phyloP scores from a whole-genome alignment of 2,329 filamentous ascomycete species.

The Lecanicillium sp. region DNA sequence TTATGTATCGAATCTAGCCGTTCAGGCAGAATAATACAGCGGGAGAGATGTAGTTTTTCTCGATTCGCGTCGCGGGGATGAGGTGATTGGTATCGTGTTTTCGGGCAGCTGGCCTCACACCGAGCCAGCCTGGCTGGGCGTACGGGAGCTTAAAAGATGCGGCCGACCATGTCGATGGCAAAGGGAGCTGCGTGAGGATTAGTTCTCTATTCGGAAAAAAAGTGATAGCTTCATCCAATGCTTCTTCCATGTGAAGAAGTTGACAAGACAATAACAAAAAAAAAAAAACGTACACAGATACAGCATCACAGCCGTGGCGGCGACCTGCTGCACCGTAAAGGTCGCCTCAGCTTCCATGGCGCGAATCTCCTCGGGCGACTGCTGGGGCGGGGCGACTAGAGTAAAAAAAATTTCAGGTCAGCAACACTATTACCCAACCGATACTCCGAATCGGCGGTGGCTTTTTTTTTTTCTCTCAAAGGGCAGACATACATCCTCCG shows the following conservation, averaged over 20 bases:
- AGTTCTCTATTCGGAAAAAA: not conserved
- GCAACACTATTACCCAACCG: conserved; percentile 4
- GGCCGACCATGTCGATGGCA: conserved; percentile 44
- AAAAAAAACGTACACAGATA: conserved; percentile 62
- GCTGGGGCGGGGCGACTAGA: conserved; percentile 60
- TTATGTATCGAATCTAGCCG: too few relatives aligned
- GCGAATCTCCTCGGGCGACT: conserved; percentile 62
- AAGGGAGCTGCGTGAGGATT: conserved; percentile 42
- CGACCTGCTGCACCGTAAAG: conserved; percentile 59
- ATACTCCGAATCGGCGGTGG: conserved; percentile 1
- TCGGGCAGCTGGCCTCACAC: too few relatives aligned
- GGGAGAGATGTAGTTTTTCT: too few relatives aligned
- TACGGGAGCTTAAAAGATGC: conserved; percentile 28
- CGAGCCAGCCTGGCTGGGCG: too few relatives aligned
- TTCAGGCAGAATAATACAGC: too few relatives aligned
- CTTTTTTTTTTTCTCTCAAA: too few relatives aligned
- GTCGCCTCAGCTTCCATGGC: conserved; percentile 60
- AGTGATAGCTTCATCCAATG: not conserved
- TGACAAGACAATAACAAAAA: not conserved
- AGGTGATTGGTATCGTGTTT: not conserved
- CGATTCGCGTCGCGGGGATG: too few relatives aligned
- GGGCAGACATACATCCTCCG: conserved; percentile 35
- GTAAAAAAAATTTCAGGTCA: conserved; percentile 1
- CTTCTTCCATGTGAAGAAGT: not conserved
- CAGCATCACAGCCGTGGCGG: conserved; percentile 58